These are phyloP conservation scores for Talinum fruticosum DNA, from an alignment of 148 eudicot species.

Conservation along the genomic window DNA sequence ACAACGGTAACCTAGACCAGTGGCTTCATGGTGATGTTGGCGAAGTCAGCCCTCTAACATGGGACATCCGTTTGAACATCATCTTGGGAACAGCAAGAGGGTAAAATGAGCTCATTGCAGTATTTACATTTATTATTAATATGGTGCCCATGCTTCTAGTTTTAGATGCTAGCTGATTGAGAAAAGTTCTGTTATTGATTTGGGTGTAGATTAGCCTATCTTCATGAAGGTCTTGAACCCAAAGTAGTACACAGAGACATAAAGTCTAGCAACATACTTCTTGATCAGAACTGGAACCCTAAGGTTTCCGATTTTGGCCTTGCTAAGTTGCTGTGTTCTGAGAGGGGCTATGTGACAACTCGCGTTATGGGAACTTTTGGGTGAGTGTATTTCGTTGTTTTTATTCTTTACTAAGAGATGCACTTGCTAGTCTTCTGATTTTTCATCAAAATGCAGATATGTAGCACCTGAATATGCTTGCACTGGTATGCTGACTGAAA, in stretches of 20 bases:
- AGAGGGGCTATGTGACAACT: slow-evolving; percentile 73
- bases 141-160: not conserved
- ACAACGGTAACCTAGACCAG: slow-evolving; percentile 84
- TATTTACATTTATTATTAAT: slow-evolving; percentile 4
- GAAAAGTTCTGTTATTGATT: slow-evolving; percentile 2
- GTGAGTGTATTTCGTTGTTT: slow-evolving; percentile 33
- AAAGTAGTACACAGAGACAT: slow-evolving; percentile 89
- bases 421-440: slow-evolving; percentile 3
- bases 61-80: slow-evolving; percentile 80
- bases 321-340: slow-evolving; percentile 77
- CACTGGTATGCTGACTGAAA: slow-evolving; percentile 82
- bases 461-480: slow-evolving; percentile 90
- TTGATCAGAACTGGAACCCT: slow-evolving; percentile 72
- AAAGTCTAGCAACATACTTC: slow-evolving; percentile 78
- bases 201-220: slow-evolving; percentile 74
- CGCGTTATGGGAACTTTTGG: slow-evolving; percentile 97
- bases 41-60: slow-evolving; percentile 81
- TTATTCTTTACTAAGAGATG: not conserved
- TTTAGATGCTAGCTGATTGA: slow-evolving; percentile 3
- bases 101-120: slow-evolving; percentile 29
- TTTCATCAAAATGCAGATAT: slow-evolving; percentile 36
- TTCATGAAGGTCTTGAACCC: slow-evolving; percentile 92
- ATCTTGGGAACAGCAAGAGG: slow-evolving; percentile 85
- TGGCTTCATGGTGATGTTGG: slow-evolving; percentile 97
- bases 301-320: slow-evolving; percentile 91